Evolutionary conservation across 345 rosid genomes (phyloP), one percentile per base, ranked within the genome.

Genomic region (Psidium guajava): DNA sequence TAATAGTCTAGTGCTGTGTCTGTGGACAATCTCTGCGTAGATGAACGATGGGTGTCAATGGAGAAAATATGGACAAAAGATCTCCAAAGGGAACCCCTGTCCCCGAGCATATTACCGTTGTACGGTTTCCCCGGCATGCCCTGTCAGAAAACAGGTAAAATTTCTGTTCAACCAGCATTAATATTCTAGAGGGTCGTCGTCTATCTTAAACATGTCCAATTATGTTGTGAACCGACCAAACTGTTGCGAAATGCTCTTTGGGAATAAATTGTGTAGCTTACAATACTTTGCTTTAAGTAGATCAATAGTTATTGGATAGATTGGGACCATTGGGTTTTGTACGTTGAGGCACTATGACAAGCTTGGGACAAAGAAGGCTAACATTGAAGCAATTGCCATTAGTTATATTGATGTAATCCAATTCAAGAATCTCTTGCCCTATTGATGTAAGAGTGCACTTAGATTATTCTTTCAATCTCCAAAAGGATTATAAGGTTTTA

Each of bases 21-120:
- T 27, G 36, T 81, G 40, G 51, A n/a, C 64, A 74, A 52, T 55
- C 15, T 73, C 11, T 16, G 56, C 7, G 16, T 88, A 96, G 99
- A 94, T 96, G 96, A 94, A 92, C 52, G 99, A 96, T 91, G 99
- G 99, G 54, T 95, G 99, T 83, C 99, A 96, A 86, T 96, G 99
- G 99, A 93, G 98, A 88, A 96, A 96, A 92, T 96, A 96, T 86
- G 99, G 99, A 49, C 98, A 96, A 86, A 96, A 96, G 86, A 93
- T 94, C 57, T 88, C 98, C 0, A 96, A 96, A 91, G 98, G 96
- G 75, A 96, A 95, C 73, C 98, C 99, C 56, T 95, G 99, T 85
- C 99, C 99, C 14, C 91, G 98, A 86, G 99, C 98, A 49, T 96
- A 96, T 69, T 96, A 94, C 86, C 98, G 98, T 25, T 96, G 98